Conservation (phyloP, 176 grass and related monocot species). For the Hsuehochloa calcarea region DNA sequence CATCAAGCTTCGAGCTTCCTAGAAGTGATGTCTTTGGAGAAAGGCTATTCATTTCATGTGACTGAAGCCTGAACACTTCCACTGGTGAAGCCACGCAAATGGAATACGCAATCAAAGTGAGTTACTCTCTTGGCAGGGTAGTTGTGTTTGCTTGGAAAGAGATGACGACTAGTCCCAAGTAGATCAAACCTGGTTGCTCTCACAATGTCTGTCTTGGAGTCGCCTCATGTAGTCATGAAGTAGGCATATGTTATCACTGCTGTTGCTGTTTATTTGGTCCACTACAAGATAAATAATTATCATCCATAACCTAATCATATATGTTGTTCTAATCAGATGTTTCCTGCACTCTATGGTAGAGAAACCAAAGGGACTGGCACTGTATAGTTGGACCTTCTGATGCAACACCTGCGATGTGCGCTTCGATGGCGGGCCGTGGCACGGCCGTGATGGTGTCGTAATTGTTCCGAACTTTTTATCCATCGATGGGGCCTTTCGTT, state of each 20-base stretch:
- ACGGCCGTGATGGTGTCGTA: not conserved
- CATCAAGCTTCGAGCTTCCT: slow-evolving; percentile 15
- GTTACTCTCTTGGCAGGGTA: not conserved
- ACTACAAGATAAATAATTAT: slow-evolving; percentile 6
- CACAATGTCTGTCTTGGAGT: not conserved
- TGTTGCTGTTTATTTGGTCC: slow-evolving; percentile 31
- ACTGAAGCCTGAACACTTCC: not conserved
- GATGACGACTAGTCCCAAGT: not conserved
- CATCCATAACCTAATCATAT: slow-evolving; percentile 30
- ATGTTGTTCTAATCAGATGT: slow-evolving; percentile 35
- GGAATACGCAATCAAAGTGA: slow-evolving; percentile 5
- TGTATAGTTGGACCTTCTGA: slow-evolving; percentile 30
- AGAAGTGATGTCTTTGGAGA: not conserved
- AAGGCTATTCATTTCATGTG: not conserved
- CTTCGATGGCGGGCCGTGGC: not conserved
- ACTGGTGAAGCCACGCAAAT: not conserved
- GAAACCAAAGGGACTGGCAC: not conserved
- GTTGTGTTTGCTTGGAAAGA: slow-evolving; percentile 19
- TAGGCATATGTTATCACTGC: slow-evolving; percentile 30
- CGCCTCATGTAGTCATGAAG: slow-evolving; percentile 21
- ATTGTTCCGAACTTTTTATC: slow-evolving; percentile 1
- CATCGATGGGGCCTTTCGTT: not conserved
- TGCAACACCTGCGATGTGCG: not conserved
- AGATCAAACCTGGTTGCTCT: slow-evolving; percentile 10
- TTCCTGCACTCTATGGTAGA: not conserved